Conservation (phyloP, 176 grass and related monocot species). For the Oropetium thomaeum region DNA sequence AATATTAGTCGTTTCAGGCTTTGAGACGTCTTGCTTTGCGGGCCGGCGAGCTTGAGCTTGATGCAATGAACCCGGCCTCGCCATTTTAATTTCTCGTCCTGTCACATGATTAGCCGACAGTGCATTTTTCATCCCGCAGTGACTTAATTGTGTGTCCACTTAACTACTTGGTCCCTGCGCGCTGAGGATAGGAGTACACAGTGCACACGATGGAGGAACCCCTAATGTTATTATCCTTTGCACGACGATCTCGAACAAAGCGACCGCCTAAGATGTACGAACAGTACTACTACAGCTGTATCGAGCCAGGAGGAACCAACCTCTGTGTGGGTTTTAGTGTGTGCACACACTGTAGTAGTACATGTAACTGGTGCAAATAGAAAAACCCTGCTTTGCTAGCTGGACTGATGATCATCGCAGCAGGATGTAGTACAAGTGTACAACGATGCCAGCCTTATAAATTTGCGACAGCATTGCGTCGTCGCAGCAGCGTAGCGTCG, state of each 20-base stretch:
- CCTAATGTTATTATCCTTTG: too few relatives aligned
- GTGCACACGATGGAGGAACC: background rate
- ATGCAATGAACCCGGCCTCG: conserved; percentile 55
- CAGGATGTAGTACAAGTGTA: too few relatives aligned
- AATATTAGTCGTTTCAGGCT: conserved; percentile 7
- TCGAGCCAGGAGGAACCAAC: too few relatives aligned
- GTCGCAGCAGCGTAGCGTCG: conserved; percentile 21
- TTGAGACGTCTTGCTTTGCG: conserved; percentile 19
- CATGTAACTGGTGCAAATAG: too few relatives aligned
- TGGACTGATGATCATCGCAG: too few relatives aligned
- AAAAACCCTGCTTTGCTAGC: too few relatives aligned
- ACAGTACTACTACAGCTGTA: too few relatives aligned
- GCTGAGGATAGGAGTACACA: too few relatives aligned
- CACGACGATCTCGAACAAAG: too few relatives aligned
- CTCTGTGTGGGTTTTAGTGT: too few relatives aligned
- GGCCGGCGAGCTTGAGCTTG: conserved; percentile 14
- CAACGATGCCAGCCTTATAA: background rate
- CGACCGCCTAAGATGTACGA: too few relatives aligned
- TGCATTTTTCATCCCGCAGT: conserved; percentile 32
- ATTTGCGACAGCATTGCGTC: background rate
- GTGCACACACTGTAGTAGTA: too few relatives aligned
- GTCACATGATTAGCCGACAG: conserved; percentile 36
- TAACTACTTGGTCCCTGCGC: background rate
- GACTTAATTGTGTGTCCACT: conserved; percentile 23
- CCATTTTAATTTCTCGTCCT: conserved; percentile 16